A percentile compares a stretch with the other conserved stretches of the same genome.
Conservation (phyloP, 2,329 filamentous ascomycete species). For the Calonectria hongkongensis region DNA sequence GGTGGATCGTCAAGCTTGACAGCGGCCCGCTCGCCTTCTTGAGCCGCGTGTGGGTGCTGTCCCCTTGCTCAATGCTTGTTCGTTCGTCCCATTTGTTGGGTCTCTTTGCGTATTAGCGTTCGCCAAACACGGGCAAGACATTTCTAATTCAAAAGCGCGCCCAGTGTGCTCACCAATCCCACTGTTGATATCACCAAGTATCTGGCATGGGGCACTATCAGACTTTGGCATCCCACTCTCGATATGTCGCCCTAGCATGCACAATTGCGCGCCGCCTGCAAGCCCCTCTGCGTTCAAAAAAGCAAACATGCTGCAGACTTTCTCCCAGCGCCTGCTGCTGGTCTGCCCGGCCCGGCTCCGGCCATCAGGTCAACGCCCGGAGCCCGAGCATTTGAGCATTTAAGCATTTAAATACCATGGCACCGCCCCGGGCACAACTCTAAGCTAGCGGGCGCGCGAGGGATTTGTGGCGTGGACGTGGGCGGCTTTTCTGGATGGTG, state of each 20-base stretch:
- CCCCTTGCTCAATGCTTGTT: conserved; percentile 36
- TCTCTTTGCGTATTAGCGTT: conserved; percentile 30
- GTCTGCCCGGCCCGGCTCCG: conserved; percentile 42
- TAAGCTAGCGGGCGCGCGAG: conserved; percentile 25
- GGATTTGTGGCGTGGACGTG: conserved; percentile 36
- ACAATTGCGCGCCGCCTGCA: conserved; percentile 29
- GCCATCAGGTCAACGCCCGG: conserved; percentile 17
- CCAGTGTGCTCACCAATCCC: conserved; percentile 13
- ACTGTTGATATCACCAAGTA: conserved; percentile 23
- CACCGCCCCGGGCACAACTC: conserved; percentile 33
- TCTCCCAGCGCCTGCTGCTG: not conserved
- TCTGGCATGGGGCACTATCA: conserved; percentile 6
- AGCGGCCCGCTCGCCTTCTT: conserved; percentile 43
- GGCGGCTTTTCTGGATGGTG: conserved; percentile 29
- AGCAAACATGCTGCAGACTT: conserved; percentile 27
- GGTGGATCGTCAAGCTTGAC: conserved; percentile 5
- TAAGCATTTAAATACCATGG: not conserved
- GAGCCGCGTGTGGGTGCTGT: conserved; percentile 45
- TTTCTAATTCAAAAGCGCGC: conserved; percentile 36
- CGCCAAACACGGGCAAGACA: conserved; percentile 31
- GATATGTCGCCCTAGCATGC: conserved; percentile 24
- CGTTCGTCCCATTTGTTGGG: conserved; percentile 34
- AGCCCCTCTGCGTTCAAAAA: conserved; percentile 29
- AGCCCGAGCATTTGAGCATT: not conserved
- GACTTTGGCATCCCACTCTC: conserved; percentile 29